Evolutionary conservation across 805 yeast species (phyloP), one percentile per base, ranked within the genome.

Genomic region (Spathaspora passalidarum): DNA sequence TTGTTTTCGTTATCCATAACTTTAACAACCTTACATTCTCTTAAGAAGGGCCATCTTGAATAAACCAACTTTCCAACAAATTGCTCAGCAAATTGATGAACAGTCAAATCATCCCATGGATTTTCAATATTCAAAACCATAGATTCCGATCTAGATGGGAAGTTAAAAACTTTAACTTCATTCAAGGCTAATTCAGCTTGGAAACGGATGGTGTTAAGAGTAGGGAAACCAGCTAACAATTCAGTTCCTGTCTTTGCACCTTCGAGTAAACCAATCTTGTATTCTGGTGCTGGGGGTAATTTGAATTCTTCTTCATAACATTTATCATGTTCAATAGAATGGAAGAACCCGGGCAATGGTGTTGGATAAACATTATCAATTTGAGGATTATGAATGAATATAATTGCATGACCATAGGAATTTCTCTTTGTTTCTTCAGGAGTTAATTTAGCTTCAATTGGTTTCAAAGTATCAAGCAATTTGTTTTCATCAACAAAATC

Each of bases 401-500:
- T 63, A 45, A 90, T 65, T 54, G 87, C 87, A 7, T 61, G 55
- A 4, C 98, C 97, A 60, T 82, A 80, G 0, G 81, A 63, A 64
- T 94, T 94, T 65, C 99, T 80, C 41, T 58, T 56, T 45, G 72
- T 72, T 60, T 94, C 99, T 42, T 81, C 92, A 0, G 85, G 78
- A 1, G 82, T 70, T 46, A 94, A 69, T 49, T 74, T 76, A 0
- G 68, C 57, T 47, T 88, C 86, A 36, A 75, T 65, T 2, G 96
- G 88, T 40, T 67, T 72, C 78, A 94, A 79, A 1, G 92, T 92
- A 3, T 75, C 81, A 25, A 85, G 68, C 46, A 94, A 75, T 49
- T 94, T 76, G 23, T 78, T 66, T 57, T 86, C 89, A 54, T 94
- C 97, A 39, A 94, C 97, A 73, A 94, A 94, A 4, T 95, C 84